Percentiles rank a stretch among this genome's conserved stretches.
Conservation (phyloP, 257 asterid genomes). For the Rehmannia glutinosa region DNA sequence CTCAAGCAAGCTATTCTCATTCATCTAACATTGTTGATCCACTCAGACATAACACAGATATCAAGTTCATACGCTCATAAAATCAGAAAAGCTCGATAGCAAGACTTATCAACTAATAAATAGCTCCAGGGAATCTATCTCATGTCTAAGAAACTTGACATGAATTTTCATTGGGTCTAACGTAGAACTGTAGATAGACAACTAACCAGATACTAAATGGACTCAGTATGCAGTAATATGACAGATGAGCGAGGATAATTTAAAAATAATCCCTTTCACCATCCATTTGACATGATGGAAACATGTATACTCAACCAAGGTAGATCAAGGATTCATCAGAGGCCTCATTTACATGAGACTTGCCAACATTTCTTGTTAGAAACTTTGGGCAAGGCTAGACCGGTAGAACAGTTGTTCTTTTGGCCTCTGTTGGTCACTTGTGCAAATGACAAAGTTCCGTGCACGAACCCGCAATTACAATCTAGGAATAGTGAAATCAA, state of each 20-base stretch:
- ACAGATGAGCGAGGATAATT: not conserved
- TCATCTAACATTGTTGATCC: not conserved
- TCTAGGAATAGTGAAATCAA: not conserved
- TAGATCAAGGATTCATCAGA: no score
- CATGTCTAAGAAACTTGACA: not conserved
- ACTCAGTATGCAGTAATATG: not conserved
- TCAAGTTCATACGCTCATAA: not conserved
- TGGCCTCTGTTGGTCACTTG: not conserved
- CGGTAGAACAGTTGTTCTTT: not conserved
- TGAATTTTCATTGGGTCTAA: no score
- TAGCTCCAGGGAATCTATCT: not conserved
- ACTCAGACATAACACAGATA: not conserved
- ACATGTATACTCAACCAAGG: not conserved
- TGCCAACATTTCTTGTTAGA: no score
- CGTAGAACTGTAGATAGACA: not conserved
- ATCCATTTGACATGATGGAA: no score
- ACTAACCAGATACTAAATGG: not conserved
- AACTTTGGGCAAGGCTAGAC: not conserved
- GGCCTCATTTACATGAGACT: not conserved
- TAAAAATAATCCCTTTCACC: not conserved
- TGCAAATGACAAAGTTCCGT: not conserved
- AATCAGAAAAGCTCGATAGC: not conserved
- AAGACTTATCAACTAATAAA: conserved; percentile 6
- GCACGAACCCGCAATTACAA: not conserved
- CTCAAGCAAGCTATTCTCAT: not conserved